A percentile compares a stretch with the other conserved stretches of the same genome.
phyloP scores from a whole-genome alignment of 2,329 filamentous ascomycete genomes.

The Paracoccidioides lutzii region DNA sequence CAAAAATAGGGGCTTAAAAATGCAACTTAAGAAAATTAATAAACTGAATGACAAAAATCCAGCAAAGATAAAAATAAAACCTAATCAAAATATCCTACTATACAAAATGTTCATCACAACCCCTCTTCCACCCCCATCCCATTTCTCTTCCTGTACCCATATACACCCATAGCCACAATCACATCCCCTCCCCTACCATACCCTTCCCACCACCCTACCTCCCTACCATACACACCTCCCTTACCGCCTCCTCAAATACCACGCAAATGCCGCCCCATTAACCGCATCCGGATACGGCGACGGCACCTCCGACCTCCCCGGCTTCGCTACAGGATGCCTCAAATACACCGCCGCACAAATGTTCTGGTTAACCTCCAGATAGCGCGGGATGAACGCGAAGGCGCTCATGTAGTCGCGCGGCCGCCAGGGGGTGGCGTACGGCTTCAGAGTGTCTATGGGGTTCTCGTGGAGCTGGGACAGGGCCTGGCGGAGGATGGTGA shows the following conservation, averaged over 20 bases:
- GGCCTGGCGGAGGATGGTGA: constrained; percentile 40
- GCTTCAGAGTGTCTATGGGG: constrained; percentile 61
- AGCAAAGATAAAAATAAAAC: not conserved
- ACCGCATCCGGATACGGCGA: constrained; percentile 61
- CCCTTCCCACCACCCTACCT: not conserved
- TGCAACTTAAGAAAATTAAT: not conserved
- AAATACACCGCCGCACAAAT: constrained; percentile 93
- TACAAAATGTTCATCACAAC: not conserved
- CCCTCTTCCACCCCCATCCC: not conserved
- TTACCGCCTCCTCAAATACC: constrained; percentile 77
- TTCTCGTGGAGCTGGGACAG: constrained; percentile 58
- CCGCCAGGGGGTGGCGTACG: constrained; percentile 83
- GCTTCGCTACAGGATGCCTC: constrained; percentile 79
- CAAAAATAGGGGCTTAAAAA: not conserved
- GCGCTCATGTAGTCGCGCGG: constrained; percentile 77
- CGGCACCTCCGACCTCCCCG: constrained; percentile 68
- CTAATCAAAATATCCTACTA: not conserved
- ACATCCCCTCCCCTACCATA: too few relatives aligned
- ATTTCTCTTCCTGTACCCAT: not conserved
- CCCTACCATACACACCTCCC: not conserved
- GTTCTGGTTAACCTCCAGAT: constrained; percentile 95
- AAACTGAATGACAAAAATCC: not conserved
- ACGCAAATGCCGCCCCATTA: constrained; percentile 78
- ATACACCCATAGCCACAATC: not conserved
- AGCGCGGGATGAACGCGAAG: constrained; percentile 89